Percentiles rank a stretch among this genome's conserved stretches.
phyloP scores from a whole-genome alignment of 495 filamentous ascomycete species.

The Achaetomiella virescens region DNA sequence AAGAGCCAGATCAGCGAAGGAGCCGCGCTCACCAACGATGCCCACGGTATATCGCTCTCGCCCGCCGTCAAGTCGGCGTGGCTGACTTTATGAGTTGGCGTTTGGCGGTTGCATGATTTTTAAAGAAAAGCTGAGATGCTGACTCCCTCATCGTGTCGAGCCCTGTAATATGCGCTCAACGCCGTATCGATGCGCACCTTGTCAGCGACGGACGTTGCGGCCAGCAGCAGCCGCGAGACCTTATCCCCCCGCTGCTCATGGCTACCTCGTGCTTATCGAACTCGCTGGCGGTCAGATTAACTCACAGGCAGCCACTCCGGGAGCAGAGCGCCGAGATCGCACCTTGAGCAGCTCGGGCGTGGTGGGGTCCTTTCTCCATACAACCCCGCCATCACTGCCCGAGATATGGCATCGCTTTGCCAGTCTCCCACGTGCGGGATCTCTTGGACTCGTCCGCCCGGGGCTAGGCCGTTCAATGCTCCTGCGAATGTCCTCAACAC shows the following conservation, averaged over 20 bases:
- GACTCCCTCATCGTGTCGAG: neutral
- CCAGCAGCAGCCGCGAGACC: constrained; percentile 29
- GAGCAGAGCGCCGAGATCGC: constrained; percentile 20
- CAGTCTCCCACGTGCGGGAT: constrained; percentile 25
- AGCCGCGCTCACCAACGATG: constrained; percentile 14
- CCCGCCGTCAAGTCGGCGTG: neutral
- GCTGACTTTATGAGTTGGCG: neutral
- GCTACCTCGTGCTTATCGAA: constrained; percentile 36
- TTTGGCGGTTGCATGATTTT: neutral
- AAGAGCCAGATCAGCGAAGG: constrained; percentile 20
- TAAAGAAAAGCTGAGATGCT: constrained; percentile 4
- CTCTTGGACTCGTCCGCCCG: neutral
- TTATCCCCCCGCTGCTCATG: constrained; percentile 28
- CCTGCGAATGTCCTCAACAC: neutral
- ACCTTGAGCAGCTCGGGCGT: constrained; percentile 21
- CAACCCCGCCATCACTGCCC: constrained; percentile 31
- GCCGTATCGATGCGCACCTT: neutral
- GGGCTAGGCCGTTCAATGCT: neutral
- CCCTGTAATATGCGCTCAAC: neutral
- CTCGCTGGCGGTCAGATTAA: constrained; percentile 16
- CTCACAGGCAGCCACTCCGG: neutral
- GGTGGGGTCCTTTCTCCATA: constrained; percentile 37
- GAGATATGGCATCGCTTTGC: constrained; percentile 32
- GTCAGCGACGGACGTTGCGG: constrained; percentile 25
- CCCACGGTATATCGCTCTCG: constrained; percentile 13